Base-by-base conservation (phyloP, 2,329 filamentous ascomycete species). In the Sporothrix schenckii region DNA sequence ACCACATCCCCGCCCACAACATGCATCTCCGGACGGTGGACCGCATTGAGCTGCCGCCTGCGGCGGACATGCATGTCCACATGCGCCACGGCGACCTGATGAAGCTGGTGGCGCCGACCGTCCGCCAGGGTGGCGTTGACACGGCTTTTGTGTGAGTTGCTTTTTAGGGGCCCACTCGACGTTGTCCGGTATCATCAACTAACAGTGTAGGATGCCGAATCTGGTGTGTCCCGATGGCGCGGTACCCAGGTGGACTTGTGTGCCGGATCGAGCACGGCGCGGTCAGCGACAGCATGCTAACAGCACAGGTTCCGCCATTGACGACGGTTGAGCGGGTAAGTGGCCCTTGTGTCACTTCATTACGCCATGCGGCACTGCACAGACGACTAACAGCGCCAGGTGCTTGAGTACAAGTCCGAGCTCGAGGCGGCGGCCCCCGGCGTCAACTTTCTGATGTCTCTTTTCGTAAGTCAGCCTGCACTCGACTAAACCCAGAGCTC, bases 391-490 rank as follows among this genome's bases (percentile, higher is more conserved):
- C 60, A 24, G 61, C 16, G 0, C 0, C 82, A 87, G 78, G 91
- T 89, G 10, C 81, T 92, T 30, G 87, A 87, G 54, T 93, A 93
- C 80, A 85, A 89, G 78, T 78, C 82, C 34, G 83, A 85, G 60
- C 82, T 93, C 19, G 81, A 86, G 74, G 83, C 85, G 56, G 81
- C 91, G 72, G 87, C 89, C 66, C 84, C 87, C 2, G 83, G 84
- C 67, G 87, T 92, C 71, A 86, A 85, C 71, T 93, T 88, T 76
- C 85, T 93, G 71, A 92, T 93, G 90, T 90, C 91, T 1, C 84
- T 93, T 56, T 93, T 74, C 69, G 73, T 74, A 34, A 39, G 73
- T 66, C 9, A 7, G 34, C 30, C 11, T 44, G 1, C 41, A 44
- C 14, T 13, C 10, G 6, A 9, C 1, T 1, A 34, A 9, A 34